These are phyloP conservation scores for Liquidambar formosana DNA, from an alignment of 164 flowering plant genomes.

Conservation along the genomic window DNA sequence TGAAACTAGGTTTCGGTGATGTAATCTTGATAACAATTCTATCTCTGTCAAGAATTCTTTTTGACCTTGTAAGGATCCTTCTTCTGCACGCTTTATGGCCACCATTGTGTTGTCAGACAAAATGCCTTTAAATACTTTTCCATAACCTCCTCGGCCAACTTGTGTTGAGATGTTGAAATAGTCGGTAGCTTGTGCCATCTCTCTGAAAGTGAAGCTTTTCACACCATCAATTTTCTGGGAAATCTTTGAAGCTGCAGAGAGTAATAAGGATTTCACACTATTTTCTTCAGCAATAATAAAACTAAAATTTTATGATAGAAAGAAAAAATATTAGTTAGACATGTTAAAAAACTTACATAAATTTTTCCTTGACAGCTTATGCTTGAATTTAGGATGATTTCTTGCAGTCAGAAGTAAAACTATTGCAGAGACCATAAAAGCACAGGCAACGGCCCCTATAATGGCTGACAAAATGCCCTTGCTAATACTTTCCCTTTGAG, in stretches of 20 bases:
- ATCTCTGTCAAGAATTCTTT: constrained; percentile 79
- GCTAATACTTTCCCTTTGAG: constrained; percentile 26
- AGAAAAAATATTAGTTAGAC: not conserved
- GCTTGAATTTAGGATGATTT: constrained; percentile 26
- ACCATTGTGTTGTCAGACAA: constrained; percentile 49
- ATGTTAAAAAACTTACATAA: constrained; percentile 38
- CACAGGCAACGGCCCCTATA: constrained; percentile 38
- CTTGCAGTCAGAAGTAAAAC: constrained; percentile 35
- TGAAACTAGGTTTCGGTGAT: constrained; percentile 77
- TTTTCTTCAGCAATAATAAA: not conserved
- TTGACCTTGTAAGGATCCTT: constrained; percentile 72
- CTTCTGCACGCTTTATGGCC: constrained; percentile 75
- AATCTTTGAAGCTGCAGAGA: constrained; percentile 46
- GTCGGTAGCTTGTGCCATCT: constrained; percentile 57
- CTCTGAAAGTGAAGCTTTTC: constrained; percentile 55
- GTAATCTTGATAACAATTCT: constrained; percentile 68
- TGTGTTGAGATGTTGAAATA: constrained; percentile 44
- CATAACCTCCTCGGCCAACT: constrained; percentile 87
- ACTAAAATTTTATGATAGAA: no score
- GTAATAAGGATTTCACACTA: not conserved
- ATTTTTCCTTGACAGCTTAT: constrained; percentile 34
- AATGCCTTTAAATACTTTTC: constrained; percentile 68
- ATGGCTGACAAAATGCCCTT: constrained; percentile 45
- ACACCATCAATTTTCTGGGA: constrained; percentile 68
- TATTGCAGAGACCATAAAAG: constrained; percentile 29